Evolutionary conservation across 2,329 filamentous ascomycete species (phyloP).

Genomic region (Chalaropsis thielavioides): DNA sequence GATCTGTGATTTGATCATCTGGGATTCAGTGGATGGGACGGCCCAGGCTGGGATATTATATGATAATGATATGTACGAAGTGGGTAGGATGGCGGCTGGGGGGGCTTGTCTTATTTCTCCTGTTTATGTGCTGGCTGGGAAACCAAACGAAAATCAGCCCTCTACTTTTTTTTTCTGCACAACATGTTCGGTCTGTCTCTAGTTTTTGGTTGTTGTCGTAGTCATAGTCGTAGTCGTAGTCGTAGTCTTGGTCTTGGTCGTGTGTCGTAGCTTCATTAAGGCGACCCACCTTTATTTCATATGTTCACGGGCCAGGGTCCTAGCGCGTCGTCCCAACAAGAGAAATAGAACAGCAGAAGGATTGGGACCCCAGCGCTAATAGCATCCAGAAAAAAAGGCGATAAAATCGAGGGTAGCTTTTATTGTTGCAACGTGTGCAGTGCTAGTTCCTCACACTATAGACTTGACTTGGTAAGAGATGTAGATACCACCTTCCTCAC

Average conservation of each 20-base stretch:
- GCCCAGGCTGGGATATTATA: neutral
- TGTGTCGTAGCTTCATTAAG: neutral
- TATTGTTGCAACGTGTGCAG: neutral
- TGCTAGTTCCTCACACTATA: neutral
- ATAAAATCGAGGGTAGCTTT: neutral
- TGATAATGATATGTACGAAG: neutral
- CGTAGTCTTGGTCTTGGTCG: neutral
- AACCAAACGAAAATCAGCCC: neutral
- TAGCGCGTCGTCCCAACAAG: slow-evolving; percentile 5
- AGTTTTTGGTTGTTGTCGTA: neutral
- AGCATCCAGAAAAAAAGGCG: neutral
- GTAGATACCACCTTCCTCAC: too few relatives aligned
- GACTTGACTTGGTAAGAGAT: too few relatives aligned
- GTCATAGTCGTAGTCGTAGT: neutral
- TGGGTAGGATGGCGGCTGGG: too few relatives aligned
- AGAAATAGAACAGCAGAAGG: neutral
- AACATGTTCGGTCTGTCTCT: too few relatives aligned
- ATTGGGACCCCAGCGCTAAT: neutral
- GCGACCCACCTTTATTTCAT: neutral
- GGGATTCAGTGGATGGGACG: neutral
- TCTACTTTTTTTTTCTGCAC: too few relatives aligned
- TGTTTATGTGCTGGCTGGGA: neutral
- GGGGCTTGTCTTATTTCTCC: too few relatives aligned
- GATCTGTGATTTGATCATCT: neutral
- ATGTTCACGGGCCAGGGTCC: slow-evolving; percentile 6